These are phyloP conservation scores for Aureococcus anophagefferens DNA, from an alignment of 108 stramenopile genomes.

Conservation along the genomic window DNA sequence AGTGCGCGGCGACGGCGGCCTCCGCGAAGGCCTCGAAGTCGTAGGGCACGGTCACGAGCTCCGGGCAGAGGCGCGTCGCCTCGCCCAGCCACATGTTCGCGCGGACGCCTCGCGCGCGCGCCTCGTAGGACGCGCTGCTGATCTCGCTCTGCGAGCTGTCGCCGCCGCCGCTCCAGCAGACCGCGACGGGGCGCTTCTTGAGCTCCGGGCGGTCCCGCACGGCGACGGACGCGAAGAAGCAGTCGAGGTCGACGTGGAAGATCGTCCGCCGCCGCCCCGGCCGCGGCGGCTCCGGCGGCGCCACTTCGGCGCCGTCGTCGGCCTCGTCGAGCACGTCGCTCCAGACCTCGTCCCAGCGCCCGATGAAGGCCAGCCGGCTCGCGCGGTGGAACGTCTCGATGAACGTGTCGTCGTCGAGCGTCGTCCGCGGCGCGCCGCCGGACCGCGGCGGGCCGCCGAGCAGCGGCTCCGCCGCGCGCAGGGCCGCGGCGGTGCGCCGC, in stretches of 20 bases:
- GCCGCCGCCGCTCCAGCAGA: constrained; percentile 13
- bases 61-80: constrained; percentile 35
- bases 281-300: neutral
- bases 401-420: neutral
- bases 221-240: constrained; percentile 42
- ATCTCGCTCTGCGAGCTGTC: constrained; percentile 17
- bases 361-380: constrained; percentile 13
- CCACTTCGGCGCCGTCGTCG: neutral
- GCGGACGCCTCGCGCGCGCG: constrained; percentile 26
- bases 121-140: constrained; percentile 39
- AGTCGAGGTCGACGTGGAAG: constrained; percentile 52
- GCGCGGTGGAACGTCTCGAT: neutral
- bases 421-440: neutral
- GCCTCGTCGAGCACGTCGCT: neutral
- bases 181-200: constrained; percentile 27
- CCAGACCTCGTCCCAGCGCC: constrained; percentile 5
- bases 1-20: constrained; percentile 33
- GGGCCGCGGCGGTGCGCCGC: no score
- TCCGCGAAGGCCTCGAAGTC: constrained; percentile 35
- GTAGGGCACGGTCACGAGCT: constrained; percentile 32
- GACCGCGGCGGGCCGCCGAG: no score
- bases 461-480: no score
- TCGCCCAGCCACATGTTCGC: constrained; percentile 42
- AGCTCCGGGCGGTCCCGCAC: constrained; percentile 28
- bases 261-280: constrained; percentile 15